A percentile compares a stretch with the other conserved stretches of the same genome.
Evolutionary conservation across 2,329 filamentous ascomycete genomes (phyloP).

Genomic region (Hypoxylon sp.): DNA sequence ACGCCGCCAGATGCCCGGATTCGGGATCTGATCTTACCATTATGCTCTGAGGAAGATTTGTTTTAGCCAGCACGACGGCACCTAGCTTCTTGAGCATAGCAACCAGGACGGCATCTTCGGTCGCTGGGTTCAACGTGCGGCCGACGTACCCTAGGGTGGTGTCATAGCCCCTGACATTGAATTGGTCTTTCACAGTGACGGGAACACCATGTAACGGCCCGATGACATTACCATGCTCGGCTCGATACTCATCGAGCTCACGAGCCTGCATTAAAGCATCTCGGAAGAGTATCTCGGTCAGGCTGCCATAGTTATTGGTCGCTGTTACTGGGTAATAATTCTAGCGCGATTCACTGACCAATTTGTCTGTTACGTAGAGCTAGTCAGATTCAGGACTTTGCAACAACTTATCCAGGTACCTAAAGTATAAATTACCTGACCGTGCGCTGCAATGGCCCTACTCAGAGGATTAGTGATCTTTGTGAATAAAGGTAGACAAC

Average conservation of each 20-base stretch:
- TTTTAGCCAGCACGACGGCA: constrained; percentile 66
- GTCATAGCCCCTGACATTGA: constrained; percentile 69
- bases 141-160: constrained; percentile 70
- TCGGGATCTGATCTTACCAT: constrained; percentile 44
- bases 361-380: constrained; percentile 41
- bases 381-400: neutral
- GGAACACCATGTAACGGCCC: constrained; percentile 48
- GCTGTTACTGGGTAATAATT: neutral
- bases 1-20: constrained; percentile 65
- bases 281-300: constrained; percentile 48
- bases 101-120: constrained; percentile 63
- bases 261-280: constrained; percentile 43
- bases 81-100: constrained; percentile 62
- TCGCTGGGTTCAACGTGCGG: constrained; percentile 61
- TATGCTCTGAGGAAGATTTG: constrained; percentile 55
- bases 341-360: constrained; percentile 32
- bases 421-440: constrained; percentile 17
- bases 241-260: constrained; percentile 42
- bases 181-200: constrained; percentile 68
- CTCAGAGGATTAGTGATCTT: constrained; percentile 8
- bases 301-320: constrained; percentile 35
- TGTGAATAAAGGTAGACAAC: neutral
- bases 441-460: constrained; percentile 29
- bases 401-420: neutral
- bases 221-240: constrained; percentile 25